Base-by-base conservation (phyloP, 1,139 yeast genomes). In the Yamadazyma kanchanaburiensis region DNA sequence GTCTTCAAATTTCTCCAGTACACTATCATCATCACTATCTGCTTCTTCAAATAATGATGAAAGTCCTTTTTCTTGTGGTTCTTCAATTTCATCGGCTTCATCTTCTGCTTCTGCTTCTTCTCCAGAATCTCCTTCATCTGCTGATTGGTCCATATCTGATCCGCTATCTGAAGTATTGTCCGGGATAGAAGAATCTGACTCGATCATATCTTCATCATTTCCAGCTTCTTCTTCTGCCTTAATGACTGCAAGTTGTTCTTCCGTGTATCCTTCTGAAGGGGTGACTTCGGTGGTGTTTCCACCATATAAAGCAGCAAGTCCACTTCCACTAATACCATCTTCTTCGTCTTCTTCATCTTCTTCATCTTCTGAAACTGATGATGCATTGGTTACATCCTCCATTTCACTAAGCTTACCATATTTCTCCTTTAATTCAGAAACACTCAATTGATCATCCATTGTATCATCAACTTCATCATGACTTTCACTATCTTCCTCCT, bases 351-450 rank as follows among this genome's bases (percentile, higher is more conserved):
- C 52, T 15, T 48, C 46, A n/a, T 42, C 48, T 8, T 34, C 40
- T 5, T 38, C 42, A n/a, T 31, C 33, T 7, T 34, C 46, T 4
- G 47, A 34, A 6, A 23, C 35, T 9, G 39, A 35, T 8, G 46
- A 33, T 5, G 39, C 45, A 25, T 38, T 36, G 3, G 42, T 36
- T 12, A 31, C 31, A 10, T 40, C 36, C n/a, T 29, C 37, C 3
- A 58, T 45, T 20, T 70, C 70, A 30, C 80, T 42, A 17, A 17
- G 24, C 16, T 30, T 33, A 9, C 81, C 73, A 51, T 86, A 86
- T 49, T 86, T 86, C 26, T 64, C 64, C 22, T 67, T 64, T 33
- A 86, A 63, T 45, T 85, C 78, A 15, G 82, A 89, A 2, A 83
- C 71, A 0, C 87, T 65, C 23, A 86, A 59, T 20, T 71, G 55